phyloP scores from a whole-genome alignment of 805 yeast species.

The Barnettozyma populi region DNA sequence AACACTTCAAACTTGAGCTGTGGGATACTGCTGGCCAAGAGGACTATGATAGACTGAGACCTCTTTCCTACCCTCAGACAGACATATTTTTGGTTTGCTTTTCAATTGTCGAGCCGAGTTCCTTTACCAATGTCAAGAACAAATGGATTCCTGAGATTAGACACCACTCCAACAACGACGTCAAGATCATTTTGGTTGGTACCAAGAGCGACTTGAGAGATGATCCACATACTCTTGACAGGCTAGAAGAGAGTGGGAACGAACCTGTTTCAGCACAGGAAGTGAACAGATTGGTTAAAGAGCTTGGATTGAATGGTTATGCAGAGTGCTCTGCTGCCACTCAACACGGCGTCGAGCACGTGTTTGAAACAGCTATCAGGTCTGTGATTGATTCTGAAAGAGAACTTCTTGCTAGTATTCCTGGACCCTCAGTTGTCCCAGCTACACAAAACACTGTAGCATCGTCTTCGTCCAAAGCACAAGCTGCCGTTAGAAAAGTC shows the following conservation, averaged over 20 bases:
- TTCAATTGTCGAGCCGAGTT: slow-evolving; percentile 74
- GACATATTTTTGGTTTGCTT: slow-evolving; percentile 84
- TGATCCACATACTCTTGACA: slow-evolving; percentile 66
- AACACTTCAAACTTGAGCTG: slow-evolving; percentile 75
- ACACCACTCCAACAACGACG: slow-evolving; percentile 73
- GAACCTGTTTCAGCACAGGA: slow-evolving; percentile 59
- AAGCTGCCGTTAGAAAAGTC: slow-evolving; percentile 22
- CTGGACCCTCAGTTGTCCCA: slow-evolving; percentile 3
- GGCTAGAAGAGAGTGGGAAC: slow-evolving; percentile 52
- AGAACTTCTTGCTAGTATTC: slow-evolving; percentile 9
- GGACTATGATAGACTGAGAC: slow-evolving; percentile 85
- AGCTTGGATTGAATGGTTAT: slow-evolving; percentile 66
- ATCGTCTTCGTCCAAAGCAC: neutral
- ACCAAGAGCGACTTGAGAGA: slow-evolving; percentile 87
- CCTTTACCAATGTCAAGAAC: slow-evolving; percentile 72
- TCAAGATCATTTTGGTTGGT: slow-evolving; percentile 70
- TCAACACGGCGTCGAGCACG: slow-evolving; percentile 78
- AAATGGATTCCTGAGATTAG: slow-evolving; percentile 85
- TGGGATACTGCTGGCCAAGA: slow-evolving; percentile 98
- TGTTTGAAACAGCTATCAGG: slow-evolving; percentile 77
- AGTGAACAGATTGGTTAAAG: slow-evolving; percentile 63
- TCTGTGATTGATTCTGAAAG: slow-evolving; percentile 41
- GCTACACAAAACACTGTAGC: slow-evolving; percentile 2
- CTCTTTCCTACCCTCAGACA: slow-evolving; percentile 87
- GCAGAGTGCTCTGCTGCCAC: slow-evolving; percentile 89